phyloP scores from a whole-genome alignment of 305 asterid genomes.

The Fraxinus nigra region DNA sequence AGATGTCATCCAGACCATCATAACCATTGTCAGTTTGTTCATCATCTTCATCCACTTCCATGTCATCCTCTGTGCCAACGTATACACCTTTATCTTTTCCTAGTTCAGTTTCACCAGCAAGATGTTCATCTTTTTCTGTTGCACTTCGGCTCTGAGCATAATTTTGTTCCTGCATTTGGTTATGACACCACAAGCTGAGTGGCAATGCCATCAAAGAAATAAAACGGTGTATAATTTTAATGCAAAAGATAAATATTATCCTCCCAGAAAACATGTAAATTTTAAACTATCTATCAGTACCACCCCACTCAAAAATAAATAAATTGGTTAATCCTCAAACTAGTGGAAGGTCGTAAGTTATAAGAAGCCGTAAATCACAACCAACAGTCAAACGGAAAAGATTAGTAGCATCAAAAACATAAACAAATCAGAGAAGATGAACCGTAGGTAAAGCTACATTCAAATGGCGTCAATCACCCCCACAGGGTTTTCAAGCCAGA shows the following conservation, averaged over 20 bases:
- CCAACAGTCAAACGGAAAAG: background rate
- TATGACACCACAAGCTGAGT: constrained; percentile 10
- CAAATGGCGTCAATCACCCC: constrained; percentile 15
- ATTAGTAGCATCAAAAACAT: background rate
- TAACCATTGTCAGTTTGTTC: constrained; percentile 39
- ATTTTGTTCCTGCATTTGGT: constrained; percentile 32
- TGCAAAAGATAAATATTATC: background rate
- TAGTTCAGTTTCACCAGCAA: constrained; percentile 23
- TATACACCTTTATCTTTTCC: constrained; percentile 46
- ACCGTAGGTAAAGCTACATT: background rate
- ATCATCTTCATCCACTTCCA: constrained; percentile 38
- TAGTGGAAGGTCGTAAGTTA: background rate
- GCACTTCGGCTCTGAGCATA: constrained; percentile 30
- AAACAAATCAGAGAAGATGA: background rate
- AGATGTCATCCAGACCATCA: constrained; percentile 77
- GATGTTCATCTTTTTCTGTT: constrained; percentile 27
- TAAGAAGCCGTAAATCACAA: background rate
- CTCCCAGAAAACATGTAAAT: background rate
- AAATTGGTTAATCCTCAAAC: background rate
- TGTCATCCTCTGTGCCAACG: constrained; percentile 58
- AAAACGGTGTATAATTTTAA: background rate
- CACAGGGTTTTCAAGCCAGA: background rate
- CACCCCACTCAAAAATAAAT: background rate
- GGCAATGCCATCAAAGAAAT: constrained; percentile 19
- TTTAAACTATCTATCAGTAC: background rate